Percentiles rank a stretch among this genome's conserved stretches.
Conservation (phyloP, 2,329 filamentous ascomycete genomes). For the Fusarium equiseti region DNA sequence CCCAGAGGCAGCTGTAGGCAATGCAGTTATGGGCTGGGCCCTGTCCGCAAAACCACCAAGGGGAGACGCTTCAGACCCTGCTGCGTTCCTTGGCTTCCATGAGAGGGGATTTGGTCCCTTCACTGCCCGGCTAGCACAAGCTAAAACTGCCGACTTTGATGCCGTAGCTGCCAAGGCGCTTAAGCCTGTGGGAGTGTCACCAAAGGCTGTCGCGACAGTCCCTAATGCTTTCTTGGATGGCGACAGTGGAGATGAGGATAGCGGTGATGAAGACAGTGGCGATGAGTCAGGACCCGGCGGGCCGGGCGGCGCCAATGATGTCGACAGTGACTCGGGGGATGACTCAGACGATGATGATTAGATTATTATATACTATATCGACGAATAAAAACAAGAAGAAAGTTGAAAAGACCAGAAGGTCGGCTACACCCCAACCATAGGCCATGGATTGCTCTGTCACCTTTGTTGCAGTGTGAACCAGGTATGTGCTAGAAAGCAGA, state of each 20-base stretch:
- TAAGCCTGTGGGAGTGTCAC: neutral
- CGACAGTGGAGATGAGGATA: neutral
- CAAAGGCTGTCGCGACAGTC: neutral
- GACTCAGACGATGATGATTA: slow-evolving; percentile 1
- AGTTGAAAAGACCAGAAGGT: neutral
- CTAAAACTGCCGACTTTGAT: neutral
- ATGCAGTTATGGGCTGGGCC: slow-evolving; percentile 20
- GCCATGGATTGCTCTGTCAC: no score
- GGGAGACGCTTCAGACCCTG: neutral
- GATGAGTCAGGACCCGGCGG: neutral
- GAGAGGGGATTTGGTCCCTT: slow-evolving; percentile 1
- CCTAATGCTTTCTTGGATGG: slow-evolving; percentile 7
- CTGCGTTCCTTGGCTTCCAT: slow-evolving; percentile 6
- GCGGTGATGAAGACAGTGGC: neutral
- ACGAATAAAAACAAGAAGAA: neutral
- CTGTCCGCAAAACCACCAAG: neutral
- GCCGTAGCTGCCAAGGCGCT: slow-evolving; percentile 8
- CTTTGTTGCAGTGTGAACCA: no score
- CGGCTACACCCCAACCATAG: no score
- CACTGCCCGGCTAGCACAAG: neutral
- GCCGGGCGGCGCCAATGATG: neutral
- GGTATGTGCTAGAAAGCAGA: no score
- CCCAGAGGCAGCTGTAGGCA: neutral
- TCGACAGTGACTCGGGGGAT: neutral
- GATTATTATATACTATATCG: neutral